phyloP scores from a whole-genome alignment of 371 early-diverging fungal species.

The Actinomucor elegans region DNA sequence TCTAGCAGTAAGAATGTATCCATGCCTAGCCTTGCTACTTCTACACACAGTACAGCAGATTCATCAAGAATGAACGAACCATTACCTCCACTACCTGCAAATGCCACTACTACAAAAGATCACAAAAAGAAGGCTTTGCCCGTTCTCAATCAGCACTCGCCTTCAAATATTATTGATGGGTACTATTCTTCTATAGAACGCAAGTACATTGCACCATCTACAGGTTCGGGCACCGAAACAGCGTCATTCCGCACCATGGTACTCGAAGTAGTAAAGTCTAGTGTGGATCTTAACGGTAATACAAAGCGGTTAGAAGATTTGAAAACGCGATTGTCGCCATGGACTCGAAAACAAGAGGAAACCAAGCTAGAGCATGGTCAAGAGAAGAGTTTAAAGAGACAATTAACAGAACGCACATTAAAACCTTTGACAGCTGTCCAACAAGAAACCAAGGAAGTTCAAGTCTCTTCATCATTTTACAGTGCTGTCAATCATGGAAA shows the following conservation, averaged over 20 bases:
- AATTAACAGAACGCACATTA: constrained; percentile 11
- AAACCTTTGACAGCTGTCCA: constrained; percentile 7
- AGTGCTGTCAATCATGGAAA: background rate
- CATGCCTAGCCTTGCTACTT: background rate
- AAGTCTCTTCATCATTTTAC: constrained; percentile 24
- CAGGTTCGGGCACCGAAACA: constrained; percentile 31
- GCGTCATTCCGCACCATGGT: constrained; percentile 44
- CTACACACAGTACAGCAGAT: background rate
- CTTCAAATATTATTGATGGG: constrained; percentile 18
- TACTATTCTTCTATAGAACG: constrained; percentile 40
- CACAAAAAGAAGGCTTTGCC: constrained; percentile 2
- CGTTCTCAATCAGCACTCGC: background rate
- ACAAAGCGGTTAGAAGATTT: constrained; percentile 10
- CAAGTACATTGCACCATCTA: constrained; percentile 33
- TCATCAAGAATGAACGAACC: background rate
- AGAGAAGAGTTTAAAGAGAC: constrained; percentile 2
- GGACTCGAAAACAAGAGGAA: constrained; percentile 12
- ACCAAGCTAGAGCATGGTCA: constrained; percentile 2
- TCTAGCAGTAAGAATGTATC: background rate
- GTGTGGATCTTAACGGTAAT: constrained; percentile 21
- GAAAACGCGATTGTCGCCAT: constrained; percentile 9
- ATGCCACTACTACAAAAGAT: too few relatives aligned
- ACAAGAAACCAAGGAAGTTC: constrained; percentile 27
- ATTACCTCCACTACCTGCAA: background rate
- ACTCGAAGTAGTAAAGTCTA: constrained; percentile 31